Base-by-base conservation (phyloP, 768 basidiomycete species). In the Leucosporidium yakuticum region DNA sequence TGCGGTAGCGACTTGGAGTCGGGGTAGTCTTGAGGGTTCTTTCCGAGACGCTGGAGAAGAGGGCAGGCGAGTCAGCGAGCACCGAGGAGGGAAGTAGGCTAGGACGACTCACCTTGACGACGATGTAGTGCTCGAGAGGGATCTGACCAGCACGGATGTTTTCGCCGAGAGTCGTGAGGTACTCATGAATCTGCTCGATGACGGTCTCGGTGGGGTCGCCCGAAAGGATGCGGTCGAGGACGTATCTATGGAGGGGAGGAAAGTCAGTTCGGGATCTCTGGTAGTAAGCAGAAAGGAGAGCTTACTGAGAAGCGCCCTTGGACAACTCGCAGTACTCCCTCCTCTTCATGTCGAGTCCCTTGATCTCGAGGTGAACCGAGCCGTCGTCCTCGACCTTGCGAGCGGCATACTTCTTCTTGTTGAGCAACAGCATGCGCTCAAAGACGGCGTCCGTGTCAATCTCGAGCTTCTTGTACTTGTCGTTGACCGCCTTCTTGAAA, bases 321-420 rank as follows among this genome's bases (percentile, higher is more conserved):
- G 94, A 97, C 62, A 99, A 79, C 0, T 84, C 84, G 70, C 89
- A 94, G 78, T 91, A 99, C 78, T 99, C 96, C 82, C 96, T 83
- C 55, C 96, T 86, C 79, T 98, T 98, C 96, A 99, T 98, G 80
- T 99, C 96, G 29, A 99, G 81, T 79, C 96, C 96, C 76, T 99
- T 99, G 78, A 99, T 82, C 76, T 99, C 96, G 2, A 85, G 89
- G 20, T 85, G 85, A 44, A 74, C 74, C 65, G 84, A 83, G 0
- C 84, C 83, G 32, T 86, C 86, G 70, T 92, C 90, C 74, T 93
- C 91, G 51, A 97, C 86, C 80, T 96, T 97, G 78, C 97, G 82
- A 0, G 96, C 96, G 0, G 96, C 96, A 73, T 99, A 99, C 80
- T 99, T 98, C 83, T 99, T 99, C 84, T 99, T 99, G 76, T 98